phyloP scores from a whole-genome alignment of 2,329 filamentous ascomycete genomes.

The Aspergillus puulaauensis region DNA sequence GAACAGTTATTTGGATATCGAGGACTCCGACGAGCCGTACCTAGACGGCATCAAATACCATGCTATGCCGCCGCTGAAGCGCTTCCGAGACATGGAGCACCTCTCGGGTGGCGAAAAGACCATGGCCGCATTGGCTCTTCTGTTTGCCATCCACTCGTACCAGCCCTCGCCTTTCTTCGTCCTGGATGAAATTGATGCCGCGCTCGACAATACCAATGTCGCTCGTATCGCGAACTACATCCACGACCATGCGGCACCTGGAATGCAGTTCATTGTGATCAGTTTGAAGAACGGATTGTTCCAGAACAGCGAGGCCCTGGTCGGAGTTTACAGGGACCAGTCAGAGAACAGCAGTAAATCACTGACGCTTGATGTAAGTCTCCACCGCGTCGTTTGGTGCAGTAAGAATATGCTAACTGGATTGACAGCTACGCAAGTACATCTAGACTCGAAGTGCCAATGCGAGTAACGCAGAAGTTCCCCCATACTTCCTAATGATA shows the following conservation, averaged over 20 bases:
- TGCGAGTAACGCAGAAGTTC: background rate
- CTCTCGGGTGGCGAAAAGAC: constrained; percentile 97
- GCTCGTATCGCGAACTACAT: constrained; percentile 97
- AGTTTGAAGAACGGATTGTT: constrained; percentile 93
- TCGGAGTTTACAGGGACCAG: constrained; percentile 95
- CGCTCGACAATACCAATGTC: constrained; percentile 96
- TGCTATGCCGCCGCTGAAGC: constrained; percentile 96
- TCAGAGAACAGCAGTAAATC: constrained; percentile 87
- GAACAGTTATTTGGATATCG: constrained; percentile 77
- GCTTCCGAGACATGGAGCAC: constrained; percentile 99
- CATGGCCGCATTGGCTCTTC: constrained; percentile 91
- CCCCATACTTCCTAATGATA: background rate
- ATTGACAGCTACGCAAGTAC: constrained; percentile 7
- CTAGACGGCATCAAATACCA: constrained; percentile 96
- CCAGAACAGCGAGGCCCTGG: constrained; percentile 91
- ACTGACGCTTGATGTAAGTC: constrained; percentile 89
- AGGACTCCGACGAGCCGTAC: constrained; percentile 95
- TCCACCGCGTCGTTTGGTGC: background rate
- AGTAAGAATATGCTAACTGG: background rate
- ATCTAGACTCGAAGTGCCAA: background rate
- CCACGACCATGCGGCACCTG: constrained; percentile 85
- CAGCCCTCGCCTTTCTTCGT: constrained; percentile 97
- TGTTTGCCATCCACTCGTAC: constrained; percentile 96
- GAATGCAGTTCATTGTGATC: constrained; percentile 99
- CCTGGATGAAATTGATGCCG: constrained; percentile 95